Conservation (phyloP, 2,329 filamentous ascomycete species). For the Boeremia exigua region DNA sequence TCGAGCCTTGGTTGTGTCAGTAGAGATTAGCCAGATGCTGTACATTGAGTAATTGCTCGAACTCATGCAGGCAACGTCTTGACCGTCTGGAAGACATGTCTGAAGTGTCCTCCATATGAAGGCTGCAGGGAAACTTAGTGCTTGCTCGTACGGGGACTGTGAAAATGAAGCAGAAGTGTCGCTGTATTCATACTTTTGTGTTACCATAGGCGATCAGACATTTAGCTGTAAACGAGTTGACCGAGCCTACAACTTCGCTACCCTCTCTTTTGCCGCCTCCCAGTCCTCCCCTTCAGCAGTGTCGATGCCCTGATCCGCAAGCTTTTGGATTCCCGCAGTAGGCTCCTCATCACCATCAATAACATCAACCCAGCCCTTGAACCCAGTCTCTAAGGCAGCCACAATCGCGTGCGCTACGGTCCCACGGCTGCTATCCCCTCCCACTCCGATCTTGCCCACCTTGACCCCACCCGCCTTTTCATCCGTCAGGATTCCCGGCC, state of each 20-base stretch:
- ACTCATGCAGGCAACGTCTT: too few species aligned
- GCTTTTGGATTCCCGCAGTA: constrained; percentile 11
- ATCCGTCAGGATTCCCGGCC: constrained; percentile 59
- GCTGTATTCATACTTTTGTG: too few species aligned
- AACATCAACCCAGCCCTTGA: constrained; percentile 61
- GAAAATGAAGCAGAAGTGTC: too few species aligned
- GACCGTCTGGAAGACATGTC: too few species aligned
- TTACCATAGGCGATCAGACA: too few species aligned
- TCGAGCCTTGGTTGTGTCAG: too few species aligned
- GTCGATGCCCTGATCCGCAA: constrained; percentile 13
- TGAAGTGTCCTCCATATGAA: too few species aligned
- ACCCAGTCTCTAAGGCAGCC: constrained; percentile 56
- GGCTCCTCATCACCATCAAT: constrained; percentile 58
- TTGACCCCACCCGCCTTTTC: constrained; percentile 56
- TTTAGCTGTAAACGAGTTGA: too few species aligned
- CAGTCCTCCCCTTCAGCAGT: constrained; percentile 14
- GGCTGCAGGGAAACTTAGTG: too few species aligned
- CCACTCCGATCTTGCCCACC: constrained; percentile 54
- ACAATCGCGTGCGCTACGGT: constrained; percentile 61
- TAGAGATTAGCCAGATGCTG: too few species aligned
- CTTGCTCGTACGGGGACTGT: too few species aligned
- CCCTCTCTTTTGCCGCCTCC: constrained; percentile 13
- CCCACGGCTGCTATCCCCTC: constrained; percentile 55
- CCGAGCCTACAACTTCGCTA: constrained; percentile 3
- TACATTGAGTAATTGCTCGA: too few species aligned